phyloP scores from a whole-genome alignment of 306 rosid species.

The Glycine latifolia region DNA sequence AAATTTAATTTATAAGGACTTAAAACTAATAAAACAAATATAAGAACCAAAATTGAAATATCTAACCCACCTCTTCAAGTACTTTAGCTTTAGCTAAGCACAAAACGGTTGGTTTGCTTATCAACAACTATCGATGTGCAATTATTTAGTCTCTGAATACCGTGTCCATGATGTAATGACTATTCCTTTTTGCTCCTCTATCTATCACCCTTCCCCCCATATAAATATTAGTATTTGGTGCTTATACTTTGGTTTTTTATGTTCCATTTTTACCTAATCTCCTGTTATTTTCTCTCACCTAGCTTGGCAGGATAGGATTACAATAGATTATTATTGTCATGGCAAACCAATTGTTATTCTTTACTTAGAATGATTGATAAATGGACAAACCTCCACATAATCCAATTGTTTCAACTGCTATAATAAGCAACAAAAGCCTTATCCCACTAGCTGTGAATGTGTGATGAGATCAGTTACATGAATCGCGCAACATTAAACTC shows the following conservation, averaged over 20 bases:
- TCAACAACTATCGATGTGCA: not conserved
- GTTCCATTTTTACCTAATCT: not conserved
- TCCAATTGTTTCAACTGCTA: too few species aligned
- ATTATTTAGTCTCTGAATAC: conserved; percentile 19
- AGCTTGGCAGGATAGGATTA: conserved; percentile 11
- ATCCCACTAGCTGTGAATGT: too few species aligned
- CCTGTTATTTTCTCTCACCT: not conserved
- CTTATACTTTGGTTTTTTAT: not conserved
- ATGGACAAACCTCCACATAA: too few species aligned
- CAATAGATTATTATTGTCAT: not conserved
- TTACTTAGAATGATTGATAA: too few species aligned
- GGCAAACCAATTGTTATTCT: too few species aligned
- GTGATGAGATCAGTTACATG: too few species aligned
- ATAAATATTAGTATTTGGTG: not conserved
- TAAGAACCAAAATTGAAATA: too few species aligned
- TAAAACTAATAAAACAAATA: too few species aligned
- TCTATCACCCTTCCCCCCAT: not conserved
- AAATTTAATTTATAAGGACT: too few species aligned
- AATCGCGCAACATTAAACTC: too few species aligned
- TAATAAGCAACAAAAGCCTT: too few species aligned
- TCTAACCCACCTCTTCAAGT: not conserved
- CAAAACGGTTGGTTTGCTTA: conserved; percentile 55
- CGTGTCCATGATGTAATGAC: conserved; percentile 17
- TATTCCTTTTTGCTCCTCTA: conserved; percentile 11
- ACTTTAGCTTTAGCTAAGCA: conserved; percentile 44